phyloP scores from a whole-genome alignment of 2,329 filamentous ascomycete genomes.

The Neonectria sp. region DNA sequence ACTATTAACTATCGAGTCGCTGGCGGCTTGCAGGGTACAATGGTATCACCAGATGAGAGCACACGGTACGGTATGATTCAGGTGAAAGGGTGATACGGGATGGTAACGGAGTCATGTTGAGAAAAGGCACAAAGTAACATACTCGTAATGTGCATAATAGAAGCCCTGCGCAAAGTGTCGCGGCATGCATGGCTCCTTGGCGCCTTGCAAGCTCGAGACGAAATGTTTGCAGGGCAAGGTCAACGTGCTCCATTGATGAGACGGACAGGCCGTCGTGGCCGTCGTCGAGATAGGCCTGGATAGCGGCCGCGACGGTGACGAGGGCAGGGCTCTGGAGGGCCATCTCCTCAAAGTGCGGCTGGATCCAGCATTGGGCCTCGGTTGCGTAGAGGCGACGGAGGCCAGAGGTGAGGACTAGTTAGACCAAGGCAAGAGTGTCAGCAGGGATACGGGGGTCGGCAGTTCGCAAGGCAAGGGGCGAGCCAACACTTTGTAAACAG shows the following conservation, averaged over 20 bases:
- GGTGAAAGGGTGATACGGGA: too few species aligned
- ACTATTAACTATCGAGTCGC: background rate
- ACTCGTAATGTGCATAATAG: conserved; percentile 43
- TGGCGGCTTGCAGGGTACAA: too few species aligned
- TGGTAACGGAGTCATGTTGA: too few species aligned
- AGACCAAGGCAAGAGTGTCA: conserved; percentile 14
- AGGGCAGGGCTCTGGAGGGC: conserved; percentile 43
- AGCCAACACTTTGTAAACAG: conserved; percentile 38
- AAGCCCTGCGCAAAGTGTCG: conserved; percentile 41
- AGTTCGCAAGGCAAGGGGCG: background rate
- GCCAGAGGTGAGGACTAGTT: conserved; percentile 37
- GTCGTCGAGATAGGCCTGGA: conserved; percentile 44
- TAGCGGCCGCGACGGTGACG: conserved; percentile 37
- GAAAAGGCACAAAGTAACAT: conserved; percentile 15
- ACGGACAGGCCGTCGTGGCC: conserved; percentile 34
- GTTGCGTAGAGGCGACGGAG: conserved; percentile 42
- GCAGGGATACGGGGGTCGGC: background rate
- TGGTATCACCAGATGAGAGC: background rate
- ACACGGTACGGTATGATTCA: background rate
- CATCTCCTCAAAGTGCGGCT: conserved; percentile 43
- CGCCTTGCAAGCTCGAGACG: conserved; percentile 38
- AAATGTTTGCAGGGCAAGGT: conserved; percentile 41
- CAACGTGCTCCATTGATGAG: conserved; percentile 43
- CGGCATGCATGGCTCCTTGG: conserved; percentile 36
- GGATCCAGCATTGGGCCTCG: conserved; percentile 42